Conservation (phyloP, 2,329 filamentous ascomycete species). For the Beauveria caledonica region DNA sequence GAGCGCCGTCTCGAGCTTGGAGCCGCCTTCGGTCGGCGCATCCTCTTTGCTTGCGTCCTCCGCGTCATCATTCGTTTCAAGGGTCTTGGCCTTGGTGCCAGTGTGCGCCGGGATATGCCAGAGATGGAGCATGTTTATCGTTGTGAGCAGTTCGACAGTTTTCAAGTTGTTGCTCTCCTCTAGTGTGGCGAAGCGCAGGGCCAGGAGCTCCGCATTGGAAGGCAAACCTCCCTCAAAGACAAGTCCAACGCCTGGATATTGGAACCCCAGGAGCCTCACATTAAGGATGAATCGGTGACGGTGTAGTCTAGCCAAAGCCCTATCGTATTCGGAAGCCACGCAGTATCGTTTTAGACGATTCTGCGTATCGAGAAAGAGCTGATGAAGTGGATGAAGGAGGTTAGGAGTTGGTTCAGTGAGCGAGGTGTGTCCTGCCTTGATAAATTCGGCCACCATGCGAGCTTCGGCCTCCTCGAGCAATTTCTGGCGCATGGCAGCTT, state of each 20-base stretch:
- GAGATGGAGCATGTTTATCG: neutral
- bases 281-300: too few species aligned
- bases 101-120: neutral
- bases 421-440: neutral
- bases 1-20: neutral
- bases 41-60: neutral
- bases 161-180: neutral
- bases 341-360: too few species aligned
- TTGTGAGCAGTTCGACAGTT: neutral
- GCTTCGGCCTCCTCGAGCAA: too few species aligned
- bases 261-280: too few species aligned
- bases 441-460: neutral
- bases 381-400: neutral
- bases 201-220: neutral
- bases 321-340: too few species aligned
- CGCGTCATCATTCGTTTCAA: too few species aligned
- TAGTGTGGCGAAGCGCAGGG: neutral
- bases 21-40: neutral
- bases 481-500: fast-evolving
- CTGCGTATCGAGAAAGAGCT: neutral
- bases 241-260: too few species aligned
- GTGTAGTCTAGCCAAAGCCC: too few species aligned
- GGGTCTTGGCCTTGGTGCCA: neutral
- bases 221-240: too few species aligned
- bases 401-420: neutral